A percentile compares a stretch with the other conserved stretches of the same genome.
Conservation (phyloP, 768 basidiomycete species). For the Lyophyllum shimeji region DNA sequence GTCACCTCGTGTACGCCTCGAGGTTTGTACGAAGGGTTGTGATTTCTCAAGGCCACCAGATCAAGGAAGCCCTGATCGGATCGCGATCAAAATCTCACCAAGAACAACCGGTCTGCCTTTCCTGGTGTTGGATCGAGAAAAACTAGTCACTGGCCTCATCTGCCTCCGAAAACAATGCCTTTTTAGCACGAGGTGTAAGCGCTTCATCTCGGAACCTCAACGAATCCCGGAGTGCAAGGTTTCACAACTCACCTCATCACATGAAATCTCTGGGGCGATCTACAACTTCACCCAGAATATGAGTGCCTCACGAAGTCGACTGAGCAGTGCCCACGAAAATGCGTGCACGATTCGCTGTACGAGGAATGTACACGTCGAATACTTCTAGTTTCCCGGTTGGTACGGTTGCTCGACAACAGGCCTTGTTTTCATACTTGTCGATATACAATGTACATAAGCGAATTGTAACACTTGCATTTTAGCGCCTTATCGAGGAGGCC, state of each 20-base stretch:
- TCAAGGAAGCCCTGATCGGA: slow-evolving; percentile 14
- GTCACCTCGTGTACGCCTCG: slow-evolving; percentile 31
- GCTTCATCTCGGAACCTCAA: background rate
- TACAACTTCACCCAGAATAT: background rate
- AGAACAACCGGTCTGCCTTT: slow-evolving; percentile 1
- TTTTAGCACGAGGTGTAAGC: background rate
- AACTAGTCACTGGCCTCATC: background rate
- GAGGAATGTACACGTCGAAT: too few relatives aligned
- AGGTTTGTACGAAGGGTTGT: slow-evolving; percentile 17
- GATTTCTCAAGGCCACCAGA: slow-evolving; percentile 6
- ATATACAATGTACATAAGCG: background rate
- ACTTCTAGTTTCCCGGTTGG: too few relatives aligned
- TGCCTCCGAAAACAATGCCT: background rate
- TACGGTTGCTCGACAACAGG: background rate
- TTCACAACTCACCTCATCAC: background rate
- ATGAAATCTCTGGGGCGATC: background rate
- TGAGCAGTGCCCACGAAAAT: background rate
- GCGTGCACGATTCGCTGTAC: background rate
- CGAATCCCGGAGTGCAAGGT: background rate
- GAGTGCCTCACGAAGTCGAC: background rate
- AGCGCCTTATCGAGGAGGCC: background rate
- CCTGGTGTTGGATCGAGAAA: background rate
- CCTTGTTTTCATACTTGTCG: background rate
- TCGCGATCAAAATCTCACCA: slow-evolving; percentile 12
- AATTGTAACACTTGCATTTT: background rate